Evolutionary conservation across 208 protist species (phyloP).

Genomic region (Acanthamoeba royreba): DNA sequence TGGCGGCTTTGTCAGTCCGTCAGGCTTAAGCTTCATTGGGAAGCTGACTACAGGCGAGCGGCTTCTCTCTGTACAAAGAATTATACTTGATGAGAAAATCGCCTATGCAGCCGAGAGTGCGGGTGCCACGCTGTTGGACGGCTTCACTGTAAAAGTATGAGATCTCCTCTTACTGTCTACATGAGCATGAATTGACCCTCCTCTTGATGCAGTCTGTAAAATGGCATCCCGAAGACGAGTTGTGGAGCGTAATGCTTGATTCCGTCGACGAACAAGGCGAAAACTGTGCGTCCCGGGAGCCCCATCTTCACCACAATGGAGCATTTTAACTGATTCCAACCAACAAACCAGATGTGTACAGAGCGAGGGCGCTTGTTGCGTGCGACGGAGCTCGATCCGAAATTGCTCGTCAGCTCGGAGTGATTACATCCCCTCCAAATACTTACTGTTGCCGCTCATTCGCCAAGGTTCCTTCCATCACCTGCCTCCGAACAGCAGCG

Average conservation of each 20-base stretch:
- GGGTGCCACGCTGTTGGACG: constrained; percentile 38
- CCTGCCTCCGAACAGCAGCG: too few relatives aligned
- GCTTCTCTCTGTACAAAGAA: constrained; percentile 37
- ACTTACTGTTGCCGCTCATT: constrained; percentile 46
- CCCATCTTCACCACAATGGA: background rate
- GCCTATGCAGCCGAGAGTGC: constrained; percentile 34
- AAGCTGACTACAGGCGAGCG: constrained; percentile 43
- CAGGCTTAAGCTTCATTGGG: constrained; percentile 42
- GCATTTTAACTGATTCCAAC: background rate
- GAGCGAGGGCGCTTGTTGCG: constrained; percentile 18
- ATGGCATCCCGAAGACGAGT: background rate
- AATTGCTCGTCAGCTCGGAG: constrained; percentile 29
- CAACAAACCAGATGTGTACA: constrained; percentile 36
- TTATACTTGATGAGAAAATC: constrained; percentile 44
- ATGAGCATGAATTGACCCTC: background rate
- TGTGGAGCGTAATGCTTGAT: background rate
- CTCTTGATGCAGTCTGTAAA: background rate
- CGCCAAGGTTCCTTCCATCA: background rate
- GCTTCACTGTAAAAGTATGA: background rate
- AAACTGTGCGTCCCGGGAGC: background rate
- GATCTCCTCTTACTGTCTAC: background rate
- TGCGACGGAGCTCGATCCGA: constrained; percentile 3
- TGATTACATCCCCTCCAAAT: constrained; percentile 15
- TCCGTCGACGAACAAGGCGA: background rate
- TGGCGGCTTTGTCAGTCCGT: constrained; percentile 26